These are phyloP conservation scores for Rhodotorula sp. DNA, from an alignment of 1,284 basidiomycete genomes.

Conservation along the genomic window DNA sequence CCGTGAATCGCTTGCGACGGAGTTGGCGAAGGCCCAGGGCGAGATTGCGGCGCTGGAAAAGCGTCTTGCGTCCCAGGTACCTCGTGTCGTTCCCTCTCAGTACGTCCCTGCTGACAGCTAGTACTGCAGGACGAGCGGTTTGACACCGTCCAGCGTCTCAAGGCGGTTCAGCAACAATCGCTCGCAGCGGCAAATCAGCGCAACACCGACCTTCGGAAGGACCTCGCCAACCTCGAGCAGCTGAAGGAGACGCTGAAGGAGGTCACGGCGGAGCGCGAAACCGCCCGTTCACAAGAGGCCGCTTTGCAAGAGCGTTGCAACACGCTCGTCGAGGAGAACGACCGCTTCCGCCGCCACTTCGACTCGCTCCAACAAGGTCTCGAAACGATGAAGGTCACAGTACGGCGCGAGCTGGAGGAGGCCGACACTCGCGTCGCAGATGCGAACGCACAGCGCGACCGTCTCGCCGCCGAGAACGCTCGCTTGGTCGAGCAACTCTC, in stretches of 20 bases:
- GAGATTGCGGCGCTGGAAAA: constrained; percentile 16
- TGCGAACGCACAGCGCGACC: constrained; percentile 2
- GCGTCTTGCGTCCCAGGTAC: constrained; percentile 14
- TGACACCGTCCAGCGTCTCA: constrained; percentile 8
- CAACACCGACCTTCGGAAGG: neutral
- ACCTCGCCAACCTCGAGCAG: neutral
- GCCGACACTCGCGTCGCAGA: neutral
- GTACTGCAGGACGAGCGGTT: constrained; percentile 17
- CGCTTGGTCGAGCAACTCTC: neutral
- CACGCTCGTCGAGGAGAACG: constrained; percentile 5
- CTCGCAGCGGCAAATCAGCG: constrained; percentile 21
- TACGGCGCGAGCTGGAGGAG: constrained; percentile 8
- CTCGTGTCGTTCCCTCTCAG: no score
- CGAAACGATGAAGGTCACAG: constrained; percentile 1
- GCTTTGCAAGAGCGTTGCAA: neutral
- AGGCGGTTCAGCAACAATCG: constrained; percentile 18
- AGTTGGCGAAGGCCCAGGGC: constrained; percentile 1
- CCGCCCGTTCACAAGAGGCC: neutral
- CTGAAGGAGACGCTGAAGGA: neutral
- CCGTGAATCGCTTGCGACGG: neutral
- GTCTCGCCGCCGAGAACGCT: constrained; percentile 7
- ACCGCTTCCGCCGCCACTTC: neutral
- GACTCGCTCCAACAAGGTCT: neutral
- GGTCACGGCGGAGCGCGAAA: neutral
- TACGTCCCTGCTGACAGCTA: neutral